phyloP scores from a whole-genome alignment of 768 basidiomycete genomes.

The Pholiota microspora region DNA sequence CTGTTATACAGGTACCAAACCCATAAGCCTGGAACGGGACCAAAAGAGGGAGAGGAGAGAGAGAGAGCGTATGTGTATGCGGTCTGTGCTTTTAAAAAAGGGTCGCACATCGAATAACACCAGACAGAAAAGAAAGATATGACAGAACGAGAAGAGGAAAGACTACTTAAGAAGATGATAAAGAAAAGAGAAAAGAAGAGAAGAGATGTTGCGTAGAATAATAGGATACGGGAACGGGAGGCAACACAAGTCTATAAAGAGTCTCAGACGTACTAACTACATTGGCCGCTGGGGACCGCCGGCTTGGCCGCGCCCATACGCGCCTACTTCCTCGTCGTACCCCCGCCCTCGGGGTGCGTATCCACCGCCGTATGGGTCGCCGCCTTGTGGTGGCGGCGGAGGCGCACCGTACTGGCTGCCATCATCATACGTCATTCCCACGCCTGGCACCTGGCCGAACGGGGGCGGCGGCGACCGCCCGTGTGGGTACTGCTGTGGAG shows the following conservation, averaged over 20 bases:
- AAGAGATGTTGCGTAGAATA: constrained; percentile 7
- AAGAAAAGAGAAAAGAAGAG: constrained; percentile 19
- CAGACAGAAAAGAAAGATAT: background rate
- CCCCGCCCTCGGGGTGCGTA: constrained; percentile 23
- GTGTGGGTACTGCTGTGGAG: constrained; percentile 13
- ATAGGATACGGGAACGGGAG: background rate
- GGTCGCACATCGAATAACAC: no score
- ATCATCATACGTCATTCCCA: constrained; percentile 36
- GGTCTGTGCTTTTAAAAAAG: no score
- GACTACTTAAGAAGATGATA: constrained; percentile 13
- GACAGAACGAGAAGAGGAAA: constrained; percentile 7
- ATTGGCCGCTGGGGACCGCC: constrained; percentile 23
- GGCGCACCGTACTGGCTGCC: constrained; percentile 19
- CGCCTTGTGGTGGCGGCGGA: background rate
- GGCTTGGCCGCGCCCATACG: constrained; percentile 25
- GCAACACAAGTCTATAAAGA: constrained; percentile 10
- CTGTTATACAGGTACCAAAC: constrained; percentile 7
- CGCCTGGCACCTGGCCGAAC: constrained; percentile 19
- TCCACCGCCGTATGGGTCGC: constrained; percentile 11
- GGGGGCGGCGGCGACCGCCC: constrained; percentile 17
- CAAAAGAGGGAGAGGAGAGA: no score
- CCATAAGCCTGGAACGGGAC: background rate
- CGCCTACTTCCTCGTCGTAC: constrained; percentile 29
- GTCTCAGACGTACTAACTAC: constrained; percentile 22
- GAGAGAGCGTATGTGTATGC: no score